phyloP scores from a whole-genome alignment of 768 basidiomycete species.

The Termitomyces sp. region DNA sequence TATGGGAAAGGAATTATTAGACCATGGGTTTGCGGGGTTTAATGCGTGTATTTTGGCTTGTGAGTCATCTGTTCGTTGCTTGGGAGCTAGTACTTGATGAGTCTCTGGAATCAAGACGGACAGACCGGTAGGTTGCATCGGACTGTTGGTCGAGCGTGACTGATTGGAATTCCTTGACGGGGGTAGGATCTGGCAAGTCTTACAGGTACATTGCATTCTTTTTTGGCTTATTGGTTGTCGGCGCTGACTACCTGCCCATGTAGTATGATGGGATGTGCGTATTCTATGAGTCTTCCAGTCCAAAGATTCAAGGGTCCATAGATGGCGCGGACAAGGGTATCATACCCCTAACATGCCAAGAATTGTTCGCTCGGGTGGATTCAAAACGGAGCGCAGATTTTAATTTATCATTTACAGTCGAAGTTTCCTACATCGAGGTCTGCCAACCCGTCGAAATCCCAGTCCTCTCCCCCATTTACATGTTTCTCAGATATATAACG shows the following conservation, averaged over 20 bases:
- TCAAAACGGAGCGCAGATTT: constrained; percentile 57
- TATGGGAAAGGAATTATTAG: constrained; percentile 87
- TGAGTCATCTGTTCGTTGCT: constrained; percentile 41
- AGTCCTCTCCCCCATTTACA: neutral
- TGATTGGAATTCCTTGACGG: neutral
- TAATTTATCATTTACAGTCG: constrained; percentile 81
- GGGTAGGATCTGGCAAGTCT: constrained; percentile 82
- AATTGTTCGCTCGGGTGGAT: constrained; percentile 83
- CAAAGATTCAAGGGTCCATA: constrained; percentile 24
- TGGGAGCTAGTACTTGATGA: neutral
- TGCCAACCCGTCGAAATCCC: constrained; percentile 11
- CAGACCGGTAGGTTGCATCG: constrained; percentile 67
- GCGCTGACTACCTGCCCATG: constrained; percentile 4
- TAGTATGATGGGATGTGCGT: constrained; percentile 96
- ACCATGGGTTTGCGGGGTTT: constrained; percentile 94
- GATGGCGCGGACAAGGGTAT: constrained; percentile 96
- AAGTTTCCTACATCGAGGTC: constrained; percentile 98
- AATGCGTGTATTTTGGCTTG: constrained; percentile 99
- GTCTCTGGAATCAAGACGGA: constrained; percentile 43
- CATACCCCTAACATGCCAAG: constrained; percentile 92
- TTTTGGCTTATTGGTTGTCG: neutral
- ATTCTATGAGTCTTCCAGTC: neutral
- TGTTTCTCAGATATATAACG: constrained; percentile 77
- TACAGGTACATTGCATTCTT: constrained; percentile 61
- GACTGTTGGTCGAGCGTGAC: constrained; percentile 1